Conservation (phyloP, 768 basidiomycete species). For the Hydnomerulius pinastri region DNA sequence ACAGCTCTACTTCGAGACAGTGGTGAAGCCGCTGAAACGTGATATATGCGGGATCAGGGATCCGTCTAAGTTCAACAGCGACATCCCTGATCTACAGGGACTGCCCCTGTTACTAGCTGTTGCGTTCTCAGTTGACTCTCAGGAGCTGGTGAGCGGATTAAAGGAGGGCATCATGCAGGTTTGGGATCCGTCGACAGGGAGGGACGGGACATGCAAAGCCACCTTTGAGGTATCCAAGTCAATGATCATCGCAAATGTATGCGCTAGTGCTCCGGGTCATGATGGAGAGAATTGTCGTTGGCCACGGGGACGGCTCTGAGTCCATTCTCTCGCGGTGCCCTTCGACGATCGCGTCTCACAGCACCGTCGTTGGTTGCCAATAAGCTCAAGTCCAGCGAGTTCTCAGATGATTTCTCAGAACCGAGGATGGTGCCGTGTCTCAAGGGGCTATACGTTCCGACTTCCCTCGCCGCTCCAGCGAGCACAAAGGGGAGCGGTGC, state of each 20-base stretch:
- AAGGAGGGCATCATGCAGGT: constrained; percentile 12
- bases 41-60: no score
- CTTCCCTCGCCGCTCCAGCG: no score
- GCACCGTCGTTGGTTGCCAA: neutral
- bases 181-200: constrained; percentile 22
- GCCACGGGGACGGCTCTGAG: constrained; percentile 23
- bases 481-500: no score
- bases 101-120: neutral
- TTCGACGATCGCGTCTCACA: constrained; percentile 13
- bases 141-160: constrained; percentile 21
- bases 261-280: neutral
- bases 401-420: constrained; percentile 11
- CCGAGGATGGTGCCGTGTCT: constrained; percentile 10
- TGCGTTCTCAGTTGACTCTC: constrained; percentile 17
- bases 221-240: constrained; percentile 1
- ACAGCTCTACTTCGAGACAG: no score
- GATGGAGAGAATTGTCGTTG: constrained; percentile 11
- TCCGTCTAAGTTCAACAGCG: no score
- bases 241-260: constrained; percentile 21
- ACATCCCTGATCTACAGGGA: no score
- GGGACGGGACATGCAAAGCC: constrained; percentile 14
- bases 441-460: constrained; percentile 13
- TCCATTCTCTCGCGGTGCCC: constrained; percentile 19
- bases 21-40: no score
- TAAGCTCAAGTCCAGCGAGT: constrained; percentile 7